phyloP scores from a whole-genome alignment of 345 rosid species.

The Populus euphratica region DNA sequence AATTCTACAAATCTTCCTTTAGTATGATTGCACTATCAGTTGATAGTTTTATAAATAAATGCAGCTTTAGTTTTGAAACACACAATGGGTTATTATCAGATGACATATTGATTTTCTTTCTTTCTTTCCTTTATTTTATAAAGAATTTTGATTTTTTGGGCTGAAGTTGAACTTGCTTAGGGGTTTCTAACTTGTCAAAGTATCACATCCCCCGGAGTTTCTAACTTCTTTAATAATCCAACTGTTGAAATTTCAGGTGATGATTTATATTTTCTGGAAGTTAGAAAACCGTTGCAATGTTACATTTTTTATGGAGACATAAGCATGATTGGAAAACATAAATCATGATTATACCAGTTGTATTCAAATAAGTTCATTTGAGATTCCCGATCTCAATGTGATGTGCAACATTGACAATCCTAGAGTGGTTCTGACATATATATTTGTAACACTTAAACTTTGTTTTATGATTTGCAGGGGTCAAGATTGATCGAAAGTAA shows the following conservation, averaged over 20 bases:
- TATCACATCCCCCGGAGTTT: too few species aligned
- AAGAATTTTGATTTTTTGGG: not conserved
- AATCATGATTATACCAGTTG: too few species aligned
- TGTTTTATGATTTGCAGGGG: slow-evolving; percentile 54
- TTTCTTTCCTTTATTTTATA: not conserved
- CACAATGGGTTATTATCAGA: not conserved
- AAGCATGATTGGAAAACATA: not conserved
- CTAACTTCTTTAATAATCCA: not conserved
- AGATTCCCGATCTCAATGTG: not conserved
- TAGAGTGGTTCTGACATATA: not conserved
- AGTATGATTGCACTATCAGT: not conserved
- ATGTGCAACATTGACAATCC: not conserved
- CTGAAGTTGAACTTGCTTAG: not conserved
- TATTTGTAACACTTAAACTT: slow-evolving; percentile 5
- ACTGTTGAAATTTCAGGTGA: not conserved
- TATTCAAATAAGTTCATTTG: not conserved
- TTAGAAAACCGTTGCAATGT: not conserved
- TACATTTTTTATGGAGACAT: too few species aligned
- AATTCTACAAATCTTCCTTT: not conserved
- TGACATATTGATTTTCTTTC: not conserved
- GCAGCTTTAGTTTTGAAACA: not conserved
- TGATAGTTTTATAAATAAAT: not conserved
- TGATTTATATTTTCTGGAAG: not conserved
- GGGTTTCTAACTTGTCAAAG: not conserved
- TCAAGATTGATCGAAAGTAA: slow-evolving; percentile 84